phyloP scores from a whole-genome alignment of 441 rosid species.

The Melastoma candidum region DNA sequence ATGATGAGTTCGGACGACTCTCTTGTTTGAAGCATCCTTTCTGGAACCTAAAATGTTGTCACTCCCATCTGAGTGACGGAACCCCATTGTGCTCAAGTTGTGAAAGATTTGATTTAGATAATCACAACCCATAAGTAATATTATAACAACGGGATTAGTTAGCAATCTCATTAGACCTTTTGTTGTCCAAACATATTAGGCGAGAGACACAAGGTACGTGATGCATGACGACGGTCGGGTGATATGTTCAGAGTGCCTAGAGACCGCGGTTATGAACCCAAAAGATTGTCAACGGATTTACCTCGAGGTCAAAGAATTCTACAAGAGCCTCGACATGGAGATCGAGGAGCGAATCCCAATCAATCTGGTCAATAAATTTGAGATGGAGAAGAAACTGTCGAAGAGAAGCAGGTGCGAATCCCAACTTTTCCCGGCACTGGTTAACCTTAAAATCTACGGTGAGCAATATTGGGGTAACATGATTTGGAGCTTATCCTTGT shows the following conservation, averaged over 20 bases:
- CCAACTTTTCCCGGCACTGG: no score
- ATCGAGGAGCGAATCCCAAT: neutral
- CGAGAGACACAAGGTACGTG: neutral
- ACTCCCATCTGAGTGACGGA: neutral
- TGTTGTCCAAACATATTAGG: neutral
- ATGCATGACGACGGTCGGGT: neutral
- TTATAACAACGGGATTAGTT: neutral
- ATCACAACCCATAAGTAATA: no score
- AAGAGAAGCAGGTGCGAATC: neutral
- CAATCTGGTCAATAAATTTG: neutral
- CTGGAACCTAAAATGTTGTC: constrained; percentile 2
- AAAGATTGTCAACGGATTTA: neutral
- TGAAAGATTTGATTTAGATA: neutral
- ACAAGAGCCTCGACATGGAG: constrained; percentile 4
- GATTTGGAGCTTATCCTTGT: no score
- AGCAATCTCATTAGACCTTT: neutral
- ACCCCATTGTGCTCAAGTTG: neutral
- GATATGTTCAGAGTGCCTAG: constrained; percentile 2
- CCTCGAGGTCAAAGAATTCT: neutral
- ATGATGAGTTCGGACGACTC: neutral
- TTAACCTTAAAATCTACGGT: no score
- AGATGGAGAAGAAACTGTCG: neutral
- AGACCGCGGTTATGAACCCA: neutral
- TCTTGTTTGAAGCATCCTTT: neutral
- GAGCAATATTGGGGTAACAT: no score